Evolutionary conservation across 805 yeast species (phyloP).

Genomic region (Hanseniaspora mollemarum): DNA sequence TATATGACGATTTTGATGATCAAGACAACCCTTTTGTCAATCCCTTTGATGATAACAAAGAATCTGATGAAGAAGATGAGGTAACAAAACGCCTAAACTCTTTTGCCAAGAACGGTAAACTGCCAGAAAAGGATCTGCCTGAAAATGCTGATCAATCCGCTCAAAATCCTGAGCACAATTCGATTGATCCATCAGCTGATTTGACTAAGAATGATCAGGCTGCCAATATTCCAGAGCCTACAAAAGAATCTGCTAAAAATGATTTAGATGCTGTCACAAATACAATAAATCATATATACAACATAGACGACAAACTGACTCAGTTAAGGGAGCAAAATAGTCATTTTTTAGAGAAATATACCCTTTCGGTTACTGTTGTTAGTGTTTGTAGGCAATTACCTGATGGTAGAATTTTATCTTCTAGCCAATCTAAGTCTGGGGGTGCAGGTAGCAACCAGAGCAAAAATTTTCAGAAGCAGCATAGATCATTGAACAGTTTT

Average conservation of each 20-base stretch:
- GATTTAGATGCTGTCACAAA: too few relatives aligned
- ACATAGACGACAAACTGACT: conserved; percentile 16
- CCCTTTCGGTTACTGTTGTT: conserved; percentile 45
- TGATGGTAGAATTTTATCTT: conserved; percentile 8
- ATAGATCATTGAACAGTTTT: conserved; percentile 1
- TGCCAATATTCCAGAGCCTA: not conserved
- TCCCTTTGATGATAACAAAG: conserved; percentile 22
- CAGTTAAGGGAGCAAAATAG: conserved; percentile 16
- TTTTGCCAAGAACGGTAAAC: not conserved
- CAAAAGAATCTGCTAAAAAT: not conserved
- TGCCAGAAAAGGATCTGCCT: not conserved
- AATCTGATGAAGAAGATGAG: conserved; percentile 12
- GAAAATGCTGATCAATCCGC: not conserved
- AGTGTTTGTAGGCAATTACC: conserved; percentile 30
- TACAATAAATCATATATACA: not conserved
- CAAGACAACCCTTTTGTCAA: conserved; percentile 48
- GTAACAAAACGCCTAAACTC: conserved; percentile 1
- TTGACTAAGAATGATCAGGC: too few relatives aligned
- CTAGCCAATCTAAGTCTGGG: not conserved
- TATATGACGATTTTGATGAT: conserved; percentile 26
- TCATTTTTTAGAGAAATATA: conserved; percentile 24
- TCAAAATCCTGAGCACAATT: too few relatives aligned
- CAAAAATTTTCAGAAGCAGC: conserved; percentile 1
- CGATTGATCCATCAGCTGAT: too few relatives aligned
- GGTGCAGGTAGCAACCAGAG: not conserved